Evolutionary conservation across 2,329 filamentous ascomycete species (phyloP), one percentile per base, ranked within the genome.

Genomic region (Coniochaeta sp.): DNA sequence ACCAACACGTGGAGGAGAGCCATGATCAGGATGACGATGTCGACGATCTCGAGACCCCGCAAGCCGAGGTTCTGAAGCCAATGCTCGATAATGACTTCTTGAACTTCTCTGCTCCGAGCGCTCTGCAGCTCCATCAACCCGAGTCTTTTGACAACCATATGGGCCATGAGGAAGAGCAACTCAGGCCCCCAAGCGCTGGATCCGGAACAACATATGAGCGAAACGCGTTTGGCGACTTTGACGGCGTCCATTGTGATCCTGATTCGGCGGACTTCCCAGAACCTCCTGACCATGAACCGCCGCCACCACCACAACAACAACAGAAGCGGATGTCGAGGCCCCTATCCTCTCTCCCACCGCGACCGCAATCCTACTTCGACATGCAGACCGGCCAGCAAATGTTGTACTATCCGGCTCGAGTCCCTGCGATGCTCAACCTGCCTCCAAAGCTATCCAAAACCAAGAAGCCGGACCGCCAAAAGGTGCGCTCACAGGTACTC

Each of bases 341-440:
- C 43, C 63, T 33, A 54, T 66, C 57, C 58, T 54, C 61, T 19
- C 61, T 66, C 38, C 63, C 65, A 3, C 64, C 70, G 16, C 73
- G 76, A 19, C 80, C 84, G 12, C 79, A 82, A 63, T 85, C 85
- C 1, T 88, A 86, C 70, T 74, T 84, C 68, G 80, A 87, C 68
- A 84, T 85, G 1, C 78, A 81, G 28, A 88, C 88, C 1, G 88
- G 86, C 5, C 86, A 93, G 65, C 80, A 87, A 66, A 96, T 98
- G 90, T 85, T 96, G 11, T 98, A 89, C 74, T 99, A 99, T 72
- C 95, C 95, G 16, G 95, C 95, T 3, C 93, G 91, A 1, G 95
- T 99, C 2, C 95, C 95, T 3, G 88, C 89, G 63, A 93, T 96
- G 87, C 81, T 99, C 61, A 98, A 96, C 67, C 77, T 99, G 14